phyloP scores from a whole-genome alignment of 2,329 filamentous ascomycete genomes.

The Colletotrichum nymphaeae region DNA sequence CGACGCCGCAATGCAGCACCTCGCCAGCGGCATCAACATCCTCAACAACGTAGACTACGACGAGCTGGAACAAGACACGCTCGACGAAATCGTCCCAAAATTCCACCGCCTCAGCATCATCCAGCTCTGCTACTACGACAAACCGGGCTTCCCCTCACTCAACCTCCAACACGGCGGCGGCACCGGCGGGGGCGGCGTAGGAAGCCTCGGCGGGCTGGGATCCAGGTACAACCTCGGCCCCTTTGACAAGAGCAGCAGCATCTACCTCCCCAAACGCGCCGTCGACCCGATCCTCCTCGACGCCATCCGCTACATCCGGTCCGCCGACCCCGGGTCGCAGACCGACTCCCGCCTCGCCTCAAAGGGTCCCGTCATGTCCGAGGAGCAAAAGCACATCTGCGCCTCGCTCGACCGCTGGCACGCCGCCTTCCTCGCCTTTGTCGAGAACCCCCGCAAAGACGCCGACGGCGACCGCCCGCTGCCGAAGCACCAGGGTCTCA shows the following conservation, averaged over 20 bases:
- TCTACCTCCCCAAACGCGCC: slow-evolving; percentile 26
- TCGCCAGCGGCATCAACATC: slow-evolving; percentile 24
- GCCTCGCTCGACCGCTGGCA: slow-evolving; percentile 22
- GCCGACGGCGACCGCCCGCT: slow-evolving; percentile 6
- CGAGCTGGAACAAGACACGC: slow-evolving; percentile 11
- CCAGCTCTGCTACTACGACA: slow-evolving; percentile 26
- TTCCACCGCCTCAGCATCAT: slow-evolving; percentile 30
- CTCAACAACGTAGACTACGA: slow-evolving; percentile 26
- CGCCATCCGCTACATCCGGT: slow-evolving; percentile 22
- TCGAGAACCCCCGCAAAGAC: background rate
- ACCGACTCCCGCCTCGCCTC: slow-evolving; percentile 28
- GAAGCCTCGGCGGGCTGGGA: background rate
- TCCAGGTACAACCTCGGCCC: slow-evolving; percentile 18
- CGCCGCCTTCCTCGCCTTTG: slow-evolving; percentile 22
- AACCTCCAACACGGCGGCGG: slow-evolving; percentile 4
- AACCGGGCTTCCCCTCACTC: slow-evolving; percentile 14
- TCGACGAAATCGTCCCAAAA: slow-evolving; percentile 19
- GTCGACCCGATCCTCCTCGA: slow-evolving; percentile 31
- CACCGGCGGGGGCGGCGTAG: no score
- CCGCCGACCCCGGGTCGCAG: slow-evolving; percentile 20
- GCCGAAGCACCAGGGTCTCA: slow-evolving; percentile 14
- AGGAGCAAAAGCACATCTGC: slow-evolving; percentile 25
- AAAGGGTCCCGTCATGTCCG: slow-evolving; percentile 17
- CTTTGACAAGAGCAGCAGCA: slow-evolving; percentile 22
- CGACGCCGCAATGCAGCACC: slow-evolving; percentile 20